Evolutionary conservation across 2,329 filamentous ascomycete species (phyloP), one percentile per base, ranked within the genome.

Genomic region (Lasiodiplodia citricola): DNA sequence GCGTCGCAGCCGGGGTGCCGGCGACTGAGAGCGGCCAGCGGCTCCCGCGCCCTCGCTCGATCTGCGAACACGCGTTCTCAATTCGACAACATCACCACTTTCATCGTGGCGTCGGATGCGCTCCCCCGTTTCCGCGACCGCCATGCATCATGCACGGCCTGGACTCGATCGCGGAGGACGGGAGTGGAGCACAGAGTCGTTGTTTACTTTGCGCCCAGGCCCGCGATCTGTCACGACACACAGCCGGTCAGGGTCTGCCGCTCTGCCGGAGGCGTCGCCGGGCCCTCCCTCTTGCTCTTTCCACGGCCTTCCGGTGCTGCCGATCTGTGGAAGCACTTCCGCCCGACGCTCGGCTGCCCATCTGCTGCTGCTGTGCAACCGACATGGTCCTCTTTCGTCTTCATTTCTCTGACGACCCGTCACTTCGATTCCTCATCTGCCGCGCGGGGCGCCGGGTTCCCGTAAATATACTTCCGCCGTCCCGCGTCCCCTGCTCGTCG

Each of bases 31-130:
- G 23, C 2, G 38, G n/a, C 16, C 25, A 31, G 44, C 60, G 60
- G 60, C 60, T 64, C 60, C 44, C 31, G 28, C 44, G 31, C 60
- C 16, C 25, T 18, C 47, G 31, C 60, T 64, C 28, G 60, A 64
- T 64, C 60, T 64, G 47, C 60, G 60, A 64, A 64, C 60, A 64
- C 3, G 60, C 60, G 60, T 64, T 64, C 60, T 38, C 47, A 18
- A 52, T 64, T 52, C 41, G 58, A 50, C 58, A 31, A 13, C 41
- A 51, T n/a, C 41, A 21, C 25, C 58, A 13, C 11, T 58, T 25
- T 13, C 60, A 38, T 64, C 31, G 44, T 52, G 60, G 28, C 60
- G 60, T 38, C 60, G 60, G 60, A 64, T 18, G 60, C 21, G 60
- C 60, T 64, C 25, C 60, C 60, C 60, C 60, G 60, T 38, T 63